Evolutionary conservation across 2,329 filamentous ascomycete genomes (phyloP), one percentile per base, ranked within the genome.

Genomic region (Diaporthe sp.): DNA sequence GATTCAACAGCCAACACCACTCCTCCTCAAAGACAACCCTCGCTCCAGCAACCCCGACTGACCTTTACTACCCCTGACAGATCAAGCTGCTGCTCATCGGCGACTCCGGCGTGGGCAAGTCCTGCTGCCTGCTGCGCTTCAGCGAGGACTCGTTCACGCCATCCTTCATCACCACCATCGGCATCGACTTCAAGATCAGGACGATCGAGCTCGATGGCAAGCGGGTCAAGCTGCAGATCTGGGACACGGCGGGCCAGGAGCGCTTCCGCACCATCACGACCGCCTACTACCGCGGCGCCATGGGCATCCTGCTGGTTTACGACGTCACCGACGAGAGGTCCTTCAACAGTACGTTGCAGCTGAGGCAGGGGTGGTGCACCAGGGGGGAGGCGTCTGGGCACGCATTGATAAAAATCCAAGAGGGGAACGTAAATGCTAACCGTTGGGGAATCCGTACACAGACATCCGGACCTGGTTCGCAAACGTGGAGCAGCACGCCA

Each of bases 391-490:
- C 78, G 9, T 7, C 44, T 32, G 56, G 61, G 61, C 42, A 35
- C 10, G 61, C 19, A 51, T n/a, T n/a, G n/a, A n/a, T n/a, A n/a
- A n/a, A n/a, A 5, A 32, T 19, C n/a, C 25, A 50, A 8, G 13
- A 32, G 8, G 15, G 30, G 19, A 19, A 2, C 17, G 6, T 17
- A 32, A 27, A n/a, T 53, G 70, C 69, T 59, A 50, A 68, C 22
- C 37, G 2, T 50, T 50, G 51, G 58, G 68, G 22, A 42, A 59
- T 15, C 22, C 50, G 17, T 50, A 47, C 59, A 74, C 82, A 98
- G 97, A 99, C 86, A 99, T 99, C 85, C 94, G 96, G 82, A 98
- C 97, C 78, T 99, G 97, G 97, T 99, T 99, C 87, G 96, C 96
- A 82, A 98, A 99, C 86, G 96, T 98, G 79, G 96, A 98, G 84